A percentile compares a stretch with the other conserved stretches of the same genome.
These are phyloP conservation scores for Coleophoma crateriformis DNA, from an alignment of 2,329 filamentous ascomycete genomes.

Conservation along the genomic window DNA sequence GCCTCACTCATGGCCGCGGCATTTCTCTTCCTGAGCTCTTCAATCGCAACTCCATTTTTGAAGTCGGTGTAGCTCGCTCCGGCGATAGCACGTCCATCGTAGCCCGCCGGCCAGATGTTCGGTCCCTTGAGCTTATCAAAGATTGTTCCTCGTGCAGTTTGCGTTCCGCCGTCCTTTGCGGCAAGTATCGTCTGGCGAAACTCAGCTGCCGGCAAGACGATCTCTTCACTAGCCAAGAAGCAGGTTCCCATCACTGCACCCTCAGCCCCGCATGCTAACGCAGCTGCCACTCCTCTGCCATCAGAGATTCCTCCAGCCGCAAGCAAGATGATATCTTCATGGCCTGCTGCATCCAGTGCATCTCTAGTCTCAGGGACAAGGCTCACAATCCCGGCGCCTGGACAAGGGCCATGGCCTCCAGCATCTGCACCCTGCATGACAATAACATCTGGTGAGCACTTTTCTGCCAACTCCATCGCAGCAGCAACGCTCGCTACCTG, in stretches of 20 bases:
- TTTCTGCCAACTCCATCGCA: slow-evolving; percentile 10
- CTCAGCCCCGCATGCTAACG: slow-evolving; percentile 22
- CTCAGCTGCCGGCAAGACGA: slow-evolving; percentile 33
- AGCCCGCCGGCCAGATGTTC: slow-evolving; percentile 46
- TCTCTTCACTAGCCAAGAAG: slow-evolving; percentile 38
- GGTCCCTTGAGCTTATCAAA: slow-evolving; percentile 47
- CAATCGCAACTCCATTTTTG: slow-evolving; percentile 26
- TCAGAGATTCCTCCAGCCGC: slow-evolving; percentile 28
- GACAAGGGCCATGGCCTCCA: slow-evolving; percentile 22
- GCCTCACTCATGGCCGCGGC: slow-evolving; percentile 35
- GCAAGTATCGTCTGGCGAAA: slow-evolving; percentile 38
- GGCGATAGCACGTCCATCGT: slow-evolving; percentile 48
- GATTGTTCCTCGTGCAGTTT: slow-evolving; percentile 38
- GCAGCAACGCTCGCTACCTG: slow-evolving; percentile 17
- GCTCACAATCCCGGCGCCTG: slow-evolving; percentile 18
- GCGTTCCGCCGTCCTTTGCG: slow-evolving; percentile 39
- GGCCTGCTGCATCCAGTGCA: slow-evolving; percentile 7
- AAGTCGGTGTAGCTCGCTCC: slow-evolving; percentile 44
- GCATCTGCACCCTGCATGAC: slow-evolving; percentile 26
- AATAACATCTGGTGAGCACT: slow-evolving; percentile 17
- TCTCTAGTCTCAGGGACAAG: slow-evolving; percentile 23
- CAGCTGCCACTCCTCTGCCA: slow-evolving; percentile 24
- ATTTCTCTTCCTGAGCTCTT: slow-evolving; percentile 32
- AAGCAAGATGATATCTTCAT: slow-evolving; percentile 11
- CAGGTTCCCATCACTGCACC: slow-evolving; percentile 42